Evolutionary conservation across 495 filamentous ascomycete species (phyloP), one percentile per base, ranked within the genome.

Genomic region (Chaetomium fimeti): DNA sequence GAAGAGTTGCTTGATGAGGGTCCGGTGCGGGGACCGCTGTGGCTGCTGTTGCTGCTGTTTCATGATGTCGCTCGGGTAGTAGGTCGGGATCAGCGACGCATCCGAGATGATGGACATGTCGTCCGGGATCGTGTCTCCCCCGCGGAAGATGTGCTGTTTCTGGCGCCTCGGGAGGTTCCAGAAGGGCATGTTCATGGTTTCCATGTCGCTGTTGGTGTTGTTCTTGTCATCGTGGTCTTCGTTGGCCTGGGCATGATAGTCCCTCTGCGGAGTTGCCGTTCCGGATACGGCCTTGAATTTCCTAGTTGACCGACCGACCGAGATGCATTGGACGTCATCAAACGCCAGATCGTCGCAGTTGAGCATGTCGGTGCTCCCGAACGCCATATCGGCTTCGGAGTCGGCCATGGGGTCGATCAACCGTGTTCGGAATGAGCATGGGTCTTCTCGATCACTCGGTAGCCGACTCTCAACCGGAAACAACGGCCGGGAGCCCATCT

Each of bases 41-140:
- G 57, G 62, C 54, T 58, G 52, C 28, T 60, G 62, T 42, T 61
- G 64, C 48, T 61, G 57, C 24, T 60, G 64, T 48, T 61, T 55
- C 51, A 57, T 68, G 59, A 69, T 55, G 42, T 65, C 62, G 54
- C 58, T 63, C 1, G 65, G 67, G 56, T 42, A 47, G 38, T 69
- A 69, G 25, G 67, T 67, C n/a, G 69, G 69, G 27, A 71, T 62
- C n/a, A 67, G 54, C 9, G 64, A 67, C 38, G 48, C 27, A 36
- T 71, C 67, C 24, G 62, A 32, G 51, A 71, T 66, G 45, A 69
- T 60, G 32, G 64, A 69, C 66, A 63, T 67, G 60, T 69, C 64
- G 52, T 69, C 65, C 9, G 48, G 58, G 5, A 65, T 38, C 40
- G 20, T 18, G 22, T 63, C 55, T 0, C 24, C 45, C 13, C n/a